Conservation (phyloP, 2,329 filamentous ascomycete genomes). For the Stylonectria norvegica region DNA sequence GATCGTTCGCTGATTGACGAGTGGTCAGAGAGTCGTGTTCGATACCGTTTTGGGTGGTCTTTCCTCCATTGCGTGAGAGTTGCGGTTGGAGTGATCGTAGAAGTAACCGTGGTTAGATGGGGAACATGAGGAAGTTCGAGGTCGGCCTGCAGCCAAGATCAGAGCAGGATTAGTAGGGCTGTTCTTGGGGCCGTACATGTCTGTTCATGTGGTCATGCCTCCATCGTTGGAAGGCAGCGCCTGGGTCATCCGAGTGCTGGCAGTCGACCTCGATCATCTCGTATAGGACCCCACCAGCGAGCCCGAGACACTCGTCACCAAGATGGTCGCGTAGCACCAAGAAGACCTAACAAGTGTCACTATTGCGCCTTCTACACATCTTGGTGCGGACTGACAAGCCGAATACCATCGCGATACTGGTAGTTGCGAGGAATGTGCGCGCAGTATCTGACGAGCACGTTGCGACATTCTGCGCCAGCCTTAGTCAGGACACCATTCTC, state of each 20-base stretch:
- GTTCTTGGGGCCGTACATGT: slow-evolving; percentile 32
- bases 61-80: slow-evolving; percentile 36
- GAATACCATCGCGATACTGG: slow-evolving; percentile 44
- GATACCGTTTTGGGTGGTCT: slow-evolving; percentile 37
- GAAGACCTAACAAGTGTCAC: slow-evolving; percentile 32
- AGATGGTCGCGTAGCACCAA: slow-evolving; percentile 42
- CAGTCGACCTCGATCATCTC: slow-evolving; percentile 47
- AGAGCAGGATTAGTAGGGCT: neutral
- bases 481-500: slow-evolving; percentile 4
- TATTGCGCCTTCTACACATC: neutral
- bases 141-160: slow-evolving; percentile 32
- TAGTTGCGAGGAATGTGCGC: slow-evolving; percentile 44
- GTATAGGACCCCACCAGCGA: slow-evolving; percentile 43
- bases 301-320: slow-evolving; percentile 43
- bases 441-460: slow-evolving; percentile 43
- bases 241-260: slow-evolving; percentile 42
- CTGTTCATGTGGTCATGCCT: slow-evolving; percentile 42
- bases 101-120: slow-evolving; percentile 44
- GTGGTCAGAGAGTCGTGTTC: slow-evolving; percentile 40
- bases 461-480: slow-evolving; percentile 39
- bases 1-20: slow-evolving; percentile 17
- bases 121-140: slow-evolving; percentile 46
- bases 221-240: slow-evolving; percentile 46
- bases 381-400: slow-evolving; percentile 30
- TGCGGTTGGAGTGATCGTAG: slow-evolving; percentile 39